phyloP scores from a whole-genome alignment of 2,329 filamentous ascomycete species.

The Ophiostoma himal-ulmi region DNA sequence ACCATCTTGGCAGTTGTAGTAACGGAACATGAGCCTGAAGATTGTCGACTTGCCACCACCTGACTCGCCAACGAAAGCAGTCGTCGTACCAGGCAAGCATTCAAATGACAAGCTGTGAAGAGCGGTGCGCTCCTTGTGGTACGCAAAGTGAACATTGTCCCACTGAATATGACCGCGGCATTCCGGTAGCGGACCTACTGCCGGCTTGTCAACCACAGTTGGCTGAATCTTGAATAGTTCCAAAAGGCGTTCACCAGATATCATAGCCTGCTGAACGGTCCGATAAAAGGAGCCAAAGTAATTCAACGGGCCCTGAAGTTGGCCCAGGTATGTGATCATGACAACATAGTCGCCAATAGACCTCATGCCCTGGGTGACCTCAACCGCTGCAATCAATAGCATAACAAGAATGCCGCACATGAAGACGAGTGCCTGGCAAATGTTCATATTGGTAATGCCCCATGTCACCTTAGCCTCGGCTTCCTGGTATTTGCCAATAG shows the following conservation, averaged over 20 bases:
- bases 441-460: constrained; percentile 74
- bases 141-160: constrained; percentile 84
- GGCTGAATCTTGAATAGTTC: constrained; percentile 96
- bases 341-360: constrained; percentile 66
- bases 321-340: constrained; percentile 70
- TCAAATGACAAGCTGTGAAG: constrained; percentile 78
- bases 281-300: constrained; percentile 94
- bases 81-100: constrained; percentile 84
- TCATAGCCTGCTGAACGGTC: constrained; percentile 93
- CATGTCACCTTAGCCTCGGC: constrained; percentile 72
- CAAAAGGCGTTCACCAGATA: constrained; percentile 89
- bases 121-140: constrained; percentile 79
- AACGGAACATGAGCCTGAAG: constrained; percentile 91
- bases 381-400: constrained; percentile 69
- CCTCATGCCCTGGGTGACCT: constrained; percentile 62
- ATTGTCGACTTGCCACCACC: constrained; percentile 96
- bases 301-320: constrained; percentile 74
- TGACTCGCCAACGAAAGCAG: constrained; percentile 91
- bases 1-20: constrained; percentile 80
- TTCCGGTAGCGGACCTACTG: constrained; percentile 54
- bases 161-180: constrained; percentile 82
- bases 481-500: constrained; percentile 64
- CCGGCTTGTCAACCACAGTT: constrained; percentile 73
- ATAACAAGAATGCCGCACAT: constrained; percentile 68
- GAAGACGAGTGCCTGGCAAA: constrained; percentile 73